Evolutionary conservation across 31 red algal genomes (phyloP), one percentile per base, ranked within the genome.

Genomic region (Bonnemaisonia californica): DNA sequence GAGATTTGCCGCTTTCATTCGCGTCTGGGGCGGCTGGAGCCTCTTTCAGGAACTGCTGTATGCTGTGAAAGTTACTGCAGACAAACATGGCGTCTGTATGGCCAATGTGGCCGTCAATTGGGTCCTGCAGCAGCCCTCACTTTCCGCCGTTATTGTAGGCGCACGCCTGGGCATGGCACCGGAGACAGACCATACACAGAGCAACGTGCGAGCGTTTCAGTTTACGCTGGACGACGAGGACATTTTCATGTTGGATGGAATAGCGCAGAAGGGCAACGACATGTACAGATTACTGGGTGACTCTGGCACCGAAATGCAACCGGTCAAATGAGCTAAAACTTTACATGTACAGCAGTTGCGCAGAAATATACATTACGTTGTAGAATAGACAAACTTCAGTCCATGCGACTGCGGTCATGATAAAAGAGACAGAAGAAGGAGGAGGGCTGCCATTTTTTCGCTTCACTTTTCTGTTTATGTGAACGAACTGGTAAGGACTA

Each of bases 41-140:
- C 57, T 90, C 26, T 90, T 90, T 76, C 87, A 90, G 45, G 76
- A 90, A 60, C 59, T 90, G 56, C 62, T 90, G 8, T 90, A 90
- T 61, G 78, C 68, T 39, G 61, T 82, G n/a, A 82, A 90, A 27
- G 57, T 55, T 21, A 64, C 82, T 45, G 76, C 87, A 1, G 69
- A 82, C 51, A 90, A 90, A 58, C 58, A 90, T 70, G 87, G 60
- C 27, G 87, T 90, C 27, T 82, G 76, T 69, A 78, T 90, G 87
- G 77, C 57, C 9, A 90, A 81, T 56, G 87, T 90, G 28, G 87
- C 77, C n/a, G 70, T 90, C 47, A 82, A 75, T 21, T 90, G 87
- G 87, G 87, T 60, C 4, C 47, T 90, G 9, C 57, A 73, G 34
- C 69, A 82, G 57, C 70, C 69, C 18, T 41, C 41, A 7, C 32